Conservation (phyloP, 2,329 filamentous ascomycete genomes). For the Penicillium frequentans region DNA sequence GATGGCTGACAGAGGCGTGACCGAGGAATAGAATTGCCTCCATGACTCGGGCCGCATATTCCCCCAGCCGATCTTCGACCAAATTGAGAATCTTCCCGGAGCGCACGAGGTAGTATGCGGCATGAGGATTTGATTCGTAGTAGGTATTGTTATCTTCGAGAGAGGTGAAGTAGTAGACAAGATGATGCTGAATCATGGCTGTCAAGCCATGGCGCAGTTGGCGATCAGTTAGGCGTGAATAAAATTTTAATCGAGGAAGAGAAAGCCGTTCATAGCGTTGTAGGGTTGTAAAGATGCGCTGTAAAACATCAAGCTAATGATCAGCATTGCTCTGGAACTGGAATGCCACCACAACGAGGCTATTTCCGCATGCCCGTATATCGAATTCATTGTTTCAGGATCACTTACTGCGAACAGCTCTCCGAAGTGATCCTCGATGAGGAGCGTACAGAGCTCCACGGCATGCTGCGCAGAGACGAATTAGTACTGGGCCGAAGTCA, state of each 20-base stretch:
- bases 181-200: constrained; percentile 83
- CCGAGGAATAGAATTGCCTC: constrained; percentile 75
- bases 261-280: constrained; percentile 76
- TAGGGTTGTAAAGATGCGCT: constrained; percentile 84
- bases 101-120: constrained; percentile 79
- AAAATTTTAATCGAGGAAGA: constrained; percentile 66
- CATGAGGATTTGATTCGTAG: constrained; percentile 80
- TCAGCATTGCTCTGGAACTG: constrained; percentile 7
- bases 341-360: not conserved
- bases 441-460: constrained; percentile 84
- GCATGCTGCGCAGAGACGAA: constrained; percentile 55
- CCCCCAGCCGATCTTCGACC: constrained; percentile 71
- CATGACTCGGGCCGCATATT: constrained; percentile 71
- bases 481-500: not conserved
- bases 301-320: constrained; percentile 5
- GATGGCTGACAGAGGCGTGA: constrained; percentile 61
- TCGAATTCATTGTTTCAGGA: not conserved
- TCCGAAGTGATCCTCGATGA: constrained; percentile 86
- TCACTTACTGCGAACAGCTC: constrained; percentile 82
- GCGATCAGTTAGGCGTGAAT: constrained; percentile 70
- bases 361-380: not conserved
- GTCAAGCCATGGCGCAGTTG: constrained; percentile 79
- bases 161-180: constrained; percentile 72
- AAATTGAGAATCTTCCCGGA: constrained; percentile 78
- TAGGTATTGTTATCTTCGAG: constrained; percentile 63